Conservation (phyloP, 176 grass and related monocot genomes). For the Oryza meridionalis region DNA sequence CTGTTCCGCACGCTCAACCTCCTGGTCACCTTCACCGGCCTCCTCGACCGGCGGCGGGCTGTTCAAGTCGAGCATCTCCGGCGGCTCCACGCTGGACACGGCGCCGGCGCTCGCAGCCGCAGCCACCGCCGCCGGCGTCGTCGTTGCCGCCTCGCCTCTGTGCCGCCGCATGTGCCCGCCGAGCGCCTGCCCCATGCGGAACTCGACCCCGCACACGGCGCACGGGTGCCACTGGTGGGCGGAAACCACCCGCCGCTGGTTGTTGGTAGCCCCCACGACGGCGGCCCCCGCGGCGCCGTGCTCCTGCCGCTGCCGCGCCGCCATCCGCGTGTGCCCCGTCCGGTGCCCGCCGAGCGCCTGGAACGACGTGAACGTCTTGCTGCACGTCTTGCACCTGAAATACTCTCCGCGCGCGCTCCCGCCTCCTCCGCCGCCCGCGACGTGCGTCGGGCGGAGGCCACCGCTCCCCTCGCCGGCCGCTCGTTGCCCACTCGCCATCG, state of each 20-base stretch:
- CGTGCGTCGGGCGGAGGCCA: background rate
- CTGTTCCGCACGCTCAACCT: background rate
- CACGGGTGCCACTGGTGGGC: constrained; percentile 47
- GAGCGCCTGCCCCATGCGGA: constrained; percentile 71
- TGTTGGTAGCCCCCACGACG: background rate
- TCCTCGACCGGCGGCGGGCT: constrained; percentile 22
- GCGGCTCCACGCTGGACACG: background rate
- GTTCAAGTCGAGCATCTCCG: constrained; percentile 43
- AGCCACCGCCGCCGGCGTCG: background rate
- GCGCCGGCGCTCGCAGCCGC: background rate
- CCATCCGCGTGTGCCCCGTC: constrained; percentile 57
- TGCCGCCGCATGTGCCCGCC: constrained; percentile 74
- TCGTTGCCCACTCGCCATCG: constrained; percentile 1
- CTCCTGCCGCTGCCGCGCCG: constrained; percentile 39
- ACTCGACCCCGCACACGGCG: constrained; percentile 68
- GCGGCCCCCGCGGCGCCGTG: background rate
- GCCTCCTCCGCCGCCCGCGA: background rate
- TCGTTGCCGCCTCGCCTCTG: background rate
- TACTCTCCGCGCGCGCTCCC: constrained; percentile 22
- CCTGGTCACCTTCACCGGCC: background rate
- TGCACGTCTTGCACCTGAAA: constrained; percentile 72
- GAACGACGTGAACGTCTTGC: constrained; percentile 55
- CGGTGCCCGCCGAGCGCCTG: constrained; percentile 68
- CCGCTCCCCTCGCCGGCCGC: background rate
- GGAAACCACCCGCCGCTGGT: background rate